phyloP scores from a whole-genome alignment of 2,329 filamentous ascomycete species.

The Alternaria gansuensis region DNA sequence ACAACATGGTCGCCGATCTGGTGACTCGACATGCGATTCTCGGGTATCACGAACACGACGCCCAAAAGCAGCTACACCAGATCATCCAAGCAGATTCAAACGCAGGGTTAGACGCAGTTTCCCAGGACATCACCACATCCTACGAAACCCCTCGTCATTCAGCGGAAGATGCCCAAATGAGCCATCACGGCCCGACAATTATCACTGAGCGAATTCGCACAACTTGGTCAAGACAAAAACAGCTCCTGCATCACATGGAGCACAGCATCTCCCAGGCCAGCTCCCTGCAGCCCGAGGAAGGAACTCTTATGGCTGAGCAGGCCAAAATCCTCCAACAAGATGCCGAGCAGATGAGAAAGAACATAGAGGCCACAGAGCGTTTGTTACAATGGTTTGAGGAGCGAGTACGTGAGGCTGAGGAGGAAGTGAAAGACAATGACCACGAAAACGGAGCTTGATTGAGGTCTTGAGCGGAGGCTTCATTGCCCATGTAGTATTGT shows the following conservation, averaged over 20 bases:
- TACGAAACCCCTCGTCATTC: neutral
- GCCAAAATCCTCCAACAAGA: constrained; percentile 13
- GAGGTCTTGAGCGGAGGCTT: neutral
- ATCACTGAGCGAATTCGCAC: constrained; percentile 17
- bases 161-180: neutral
- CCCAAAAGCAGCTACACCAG: constrained; percentile 28
- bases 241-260: constrained; percentile 11
- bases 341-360: constrained; percentile 14
- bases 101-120: neutral
- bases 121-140: neutral
- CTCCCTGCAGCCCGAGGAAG: constrained; percentile 12
- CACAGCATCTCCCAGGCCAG: constrained; percentile 11
- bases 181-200: constrained; percentile 10
- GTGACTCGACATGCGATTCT: constrained; percentile 22
- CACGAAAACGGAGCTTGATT: neutral
- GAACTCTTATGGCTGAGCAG: constrained; percentile 2
- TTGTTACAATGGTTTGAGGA: constrained; percentile 31
- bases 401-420: constrained; percentile 22
- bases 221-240: constrained; percentile 21
- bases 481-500: neutral
- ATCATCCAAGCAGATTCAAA: constrained; percentile 12
- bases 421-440: neutral
- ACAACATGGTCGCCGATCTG: constrained; percentile 21
- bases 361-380: constrained; percentile 27
- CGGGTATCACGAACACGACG: constrained; percentile 28